Base-by-base conservation (phyloP, 345 rosid species). In the Carallia brachiata region DNA sequence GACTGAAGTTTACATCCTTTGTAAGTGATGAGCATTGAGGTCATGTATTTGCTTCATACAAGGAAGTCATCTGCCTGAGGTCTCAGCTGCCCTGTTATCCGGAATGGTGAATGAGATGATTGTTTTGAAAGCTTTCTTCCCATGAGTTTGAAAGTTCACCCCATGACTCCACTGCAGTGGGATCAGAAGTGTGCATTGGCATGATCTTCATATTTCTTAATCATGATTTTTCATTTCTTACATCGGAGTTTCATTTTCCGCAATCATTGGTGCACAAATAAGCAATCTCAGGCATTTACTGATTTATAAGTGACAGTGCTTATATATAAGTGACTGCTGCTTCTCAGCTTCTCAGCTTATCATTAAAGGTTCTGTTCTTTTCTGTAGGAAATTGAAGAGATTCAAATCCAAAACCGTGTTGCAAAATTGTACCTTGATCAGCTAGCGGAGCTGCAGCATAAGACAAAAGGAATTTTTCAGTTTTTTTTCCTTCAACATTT, bases 331-430 rank as follows among this genome's bases (percentile, higher is more conserved):
- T 19, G 6, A 65, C 54, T 23, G 61, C n/a, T 64, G 44, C 36
- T 77, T 23, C 23, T 23, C 23, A 23, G 23, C 23, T 37, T 57
- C 19, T 61, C 56, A 37, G 23, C 47, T 8, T 55, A 4, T 73
- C 16, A 28, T 19, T 16, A 37, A 30, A 36, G 30, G 4, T 36
- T 23, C 36, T 65, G 4, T 73, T 75, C 23, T 23, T 23, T 23
- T 23, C 76, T 23, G 44, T 84, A 95, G 99, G 97, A 84, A 84
- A 78, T 85, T 65, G 85, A 83, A 75, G 85, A 82, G 78, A 70
- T 82, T 17, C 90, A 84, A 86, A 69, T 78, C 90, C 23, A 23
- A 23, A 23, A 23, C 23, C 0, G 23, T 61, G 74, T 84, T 77
- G 66, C 88, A 62, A 81, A 79, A 50, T 77, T 82, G 12, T 87